Evolutionary conservation across 2,329 filamentous ascomycete species (phyloP), one percentile per base, ranked within the genome.

Genomic region (Colletotrichum tofieldiae): DNA sequence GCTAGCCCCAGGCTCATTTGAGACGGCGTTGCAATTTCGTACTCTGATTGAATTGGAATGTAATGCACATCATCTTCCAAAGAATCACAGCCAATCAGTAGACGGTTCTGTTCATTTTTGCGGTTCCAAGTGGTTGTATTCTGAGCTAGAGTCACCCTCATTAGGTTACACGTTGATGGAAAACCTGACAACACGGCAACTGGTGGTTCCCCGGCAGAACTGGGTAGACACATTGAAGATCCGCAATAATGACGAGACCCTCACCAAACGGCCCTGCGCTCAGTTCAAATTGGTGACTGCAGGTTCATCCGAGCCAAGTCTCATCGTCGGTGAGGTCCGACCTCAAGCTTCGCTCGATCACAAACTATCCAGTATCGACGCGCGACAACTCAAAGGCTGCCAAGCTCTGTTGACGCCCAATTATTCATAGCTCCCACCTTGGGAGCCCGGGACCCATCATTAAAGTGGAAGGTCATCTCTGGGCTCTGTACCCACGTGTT

Each of bases 401-500:
- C 59, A 72, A 69, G 58, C 39, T 64, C 26, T 54, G 18, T 39
- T 37, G 20, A 20, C 59, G 65, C 69, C 59, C 69, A 14, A 20
- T n/a, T 63, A 63, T 45, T 29, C 52, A 59, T 16, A 39, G 32
- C 9, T 59, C 29, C 65, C 37, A 64, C 45, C 37, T 45, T 59
- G 55, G 37, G 32, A 9, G n/a, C 1, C 20, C 14, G 51, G 29
- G 16, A 3, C 54, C 55, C 49, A 51, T 49, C n/a, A 47, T 72
- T 23, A 45, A 72, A 69, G 23, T 39, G 45, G 65, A 69, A 72
- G 65, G 65, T 69, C 37, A 32, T 39, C 29, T 54, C 39, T 69
- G 37, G 29, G 58, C 32, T 45, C 47, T 14, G 18, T 43, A 67
- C 65, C 65, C 52, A 72, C 52, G 45, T 68, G 52, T 72, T 69